These are phyloP conservation scores for Acanthamoeba castellanii DNA, from an alignment of 208 protist species.

Conservation along the genomic window DNA sequence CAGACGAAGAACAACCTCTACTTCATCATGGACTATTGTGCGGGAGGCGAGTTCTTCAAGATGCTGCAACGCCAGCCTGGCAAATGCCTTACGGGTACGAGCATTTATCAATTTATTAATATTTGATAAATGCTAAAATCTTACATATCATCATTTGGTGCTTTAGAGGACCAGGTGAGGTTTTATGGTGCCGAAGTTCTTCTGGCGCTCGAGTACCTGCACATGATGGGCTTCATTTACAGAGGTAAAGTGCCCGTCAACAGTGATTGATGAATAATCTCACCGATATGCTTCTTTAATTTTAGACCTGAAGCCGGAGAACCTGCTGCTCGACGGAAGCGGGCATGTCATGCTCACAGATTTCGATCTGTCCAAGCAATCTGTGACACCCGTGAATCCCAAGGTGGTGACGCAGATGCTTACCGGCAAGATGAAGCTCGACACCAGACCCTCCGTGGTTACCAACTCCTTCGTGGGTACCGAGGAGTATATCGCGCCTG, in stretches of 20 bases:
- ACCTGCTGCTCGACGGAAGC: conserved; percentile 94
- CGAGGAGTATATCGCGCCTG: conserved; percentile 87
- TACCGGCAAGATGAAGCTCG: conserved; percentile 66
- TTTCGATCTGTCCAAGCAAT: conserved; percentile 94
- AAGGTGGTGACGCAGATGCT: conserved; percentile 60
- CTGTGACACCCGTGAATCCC: conserved; percentile 3
- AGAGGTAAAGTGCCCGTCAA: conserved; percentile 84
- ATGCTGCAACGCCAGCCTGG: conserved; percentile 84
- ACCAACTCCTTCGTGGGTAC: conserved; percentile 88
- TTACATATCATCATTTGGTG: not conserved
- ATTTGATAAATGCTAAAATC: not conserved
- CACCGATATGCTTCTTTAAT: not conserved
- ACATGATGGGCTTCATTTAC: conserved; percentile 95
- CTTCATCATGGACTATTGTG: conserved; percentile 87
- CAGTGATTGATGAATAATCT: not conserved
- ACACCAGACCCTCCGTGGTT: conserved; percentile 66
- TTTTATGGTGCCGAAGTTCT: conserved; percentile 95
- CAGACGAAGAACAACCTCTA: conserved; percentile 83
- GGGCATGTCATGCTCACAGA: conserved; percentile 97
- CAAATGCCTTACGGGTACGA: conserved; percentile 78
- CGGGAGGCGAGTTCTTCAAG: conserved; percentile 87
- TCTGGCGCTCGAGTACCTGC: conserved; percentile 96
- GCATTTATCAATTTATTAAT: not conserved
- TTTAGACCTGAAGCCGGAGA: conserved; percentile 96
- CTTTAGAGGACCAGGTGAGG: conserved; percentile 81